phyloP scores from a whole-genome alignment of 768 basidiomycete species.

The Hygrocybe coccinea region DNA sequence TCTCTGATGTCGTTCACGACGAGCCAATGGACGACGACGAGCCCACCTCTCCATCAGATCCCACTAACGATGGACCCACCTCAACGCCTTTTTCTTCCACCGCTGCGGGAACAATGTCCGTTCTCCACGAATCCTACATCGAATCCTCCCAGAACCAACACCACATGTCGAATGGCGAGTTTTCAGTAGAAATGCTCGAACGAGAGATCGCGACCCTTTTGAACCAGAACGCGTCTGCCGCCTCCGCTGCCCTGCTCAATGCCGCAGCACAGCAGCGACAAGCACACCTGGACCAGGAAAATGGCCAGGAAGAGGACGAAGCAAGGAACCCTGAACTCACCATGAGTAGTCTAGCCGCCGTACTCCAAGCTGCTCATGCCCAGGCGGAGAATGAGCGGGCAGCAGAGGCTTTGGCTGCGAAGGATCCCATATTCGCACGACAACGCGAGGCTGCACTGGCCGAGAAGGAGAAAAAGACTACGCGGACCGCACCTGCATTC shows the following conservation, averaged over 20 bases:
- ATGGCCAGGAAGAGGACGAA: conserved; percentile 25
- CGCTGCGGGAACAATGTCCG: conserved; percentile 34
- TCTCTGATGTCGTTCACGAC: conserved; percentile 83
- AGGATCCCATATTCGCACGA: conserved; percentile 41
- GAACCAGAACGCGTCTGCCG: conserved; percentile 68
- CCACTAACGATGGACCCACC: conserved; percentile 26
- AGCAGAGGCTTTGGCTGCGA: conserved; percentile 40
- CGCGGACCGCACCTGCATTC: conserved; percentile 71
- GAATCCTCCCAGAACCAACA: conserved; percentile 35
- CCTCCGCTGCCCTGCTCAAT: conserved; percentile 56
- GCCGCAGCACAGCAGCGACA: conserved; percentile 69
- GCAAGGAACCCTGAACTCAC: conserved; percentile 37
- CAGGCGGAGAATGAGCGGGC: conserved; percentile 48
- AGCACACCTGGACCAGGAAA: conserved; percentile 37
- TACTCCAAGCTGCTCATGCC: conserved; percentile 72
- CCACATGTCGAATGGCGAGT: conserved; percentile 40
- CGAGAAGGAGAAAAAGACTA: conserved; percentile 48
- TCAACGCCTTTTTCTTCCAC: conserved; percentile 16
- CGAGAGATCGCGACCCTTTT: conserved; percentile 72
- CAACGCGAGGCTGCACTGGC: conserved; percentile 42
- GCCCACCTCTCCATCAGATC: conserved; percentile 28
- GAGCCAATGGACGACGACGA: conserved; percentile 62
- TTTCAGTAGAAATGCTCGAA: conserved; percentile 70
- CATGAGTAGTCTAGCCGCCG: conserved; percentile 66
- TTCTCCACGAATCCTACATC: conserved; percentile 34